A percentile compares a stretch with the other conserved stretches of the same genome.
Conservation (phyloP, 2,329 filamentous ascomycete genomes). For the Arthrobotrys entomopaga region DNA sequence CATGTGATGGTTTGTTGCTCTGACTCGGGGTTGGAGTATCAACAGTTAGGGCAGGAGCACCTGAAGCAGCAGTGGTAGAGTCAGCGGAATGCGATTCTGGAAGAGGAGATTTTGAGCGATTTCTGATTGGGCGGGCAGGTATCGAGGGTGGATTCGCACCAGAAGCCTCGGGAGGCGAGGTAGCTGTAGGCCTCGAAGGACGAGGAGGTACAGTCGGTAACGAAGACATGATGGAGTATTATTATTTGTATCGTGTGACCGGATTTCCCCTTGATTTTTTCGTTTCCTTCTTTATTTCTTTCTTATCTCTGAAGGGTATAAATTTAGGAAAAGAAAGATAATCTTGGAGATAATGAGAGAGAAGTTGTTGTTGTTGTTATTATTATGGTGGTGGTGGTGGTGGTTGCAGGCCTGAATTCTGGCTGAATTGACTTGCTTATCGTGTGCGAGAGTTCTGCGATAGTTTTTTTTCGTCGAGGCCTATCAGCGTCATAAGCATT, state of each 20-base stretch:
- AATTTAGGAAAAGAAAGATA: constrained; percentile 12
- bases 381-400: constrained; percentile 14
- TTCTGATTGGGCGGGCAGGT: constrained; percentile 69
- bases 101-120: constrained; percentile 59
- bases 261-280: constrained; percentile 12
- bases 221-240: constrained; percentile 54
- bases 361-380: not conserved
- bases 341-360: constrained; percentile 27
- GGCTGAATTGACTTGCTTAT: constrained; percentile 51
- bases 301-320: constrained; percentile 8
- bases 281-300: not conserved
- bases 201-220: constrained; percentile 57
- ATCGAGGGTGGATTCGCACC: constrained; percentile 65
- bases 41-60: constrained; percentile 10
- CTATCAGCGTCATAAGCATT: constrained; percentile 40
- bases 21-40: not conserved
- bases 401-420: constrained; percentile 43
- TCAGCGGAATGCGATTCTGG: constrained; percentile 28
- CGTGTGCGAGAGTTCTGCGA: constrained; percentile 36
- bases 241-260: constrained; percentile 33
- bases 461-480: constrained; percentile 34
- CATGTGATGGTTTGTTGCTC: constrained; percentile 23
- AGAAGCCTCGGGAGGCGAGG: constrained; percentile 59
- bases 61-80: not conserved
- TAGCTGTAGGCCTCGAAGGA: constrained; percentile 53